Evolutionary conservation across 2,329 filamentous ascomycete species (phyloP), one percentile per base, ranked within the genome.

Genomic region (Microascus cirrosus): DNA sequence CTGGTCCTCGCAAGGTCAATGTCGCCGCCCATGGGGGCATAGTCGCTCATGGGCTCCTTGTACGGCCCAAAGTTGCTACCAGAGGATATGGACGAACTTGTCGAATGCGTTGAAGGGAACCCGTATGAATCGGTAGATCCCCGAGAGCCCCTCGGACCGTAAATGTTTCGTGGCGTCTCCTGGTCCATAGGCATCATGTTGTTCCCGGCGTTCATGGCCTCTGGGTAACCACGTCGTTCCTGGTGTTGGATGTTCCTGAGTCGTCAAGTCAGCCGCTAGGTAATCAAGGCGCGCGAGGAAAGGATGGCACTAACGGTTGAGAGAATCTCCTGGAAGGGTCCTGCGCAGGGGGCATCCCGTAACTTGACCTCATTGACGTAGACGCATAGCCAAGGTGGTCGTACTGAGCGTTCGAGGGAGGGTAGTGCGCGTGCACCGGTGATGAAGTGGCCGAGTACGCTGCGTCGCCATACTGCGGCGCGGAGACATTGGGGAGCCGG

Each of bases 101-200:
- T 84, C 2, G 90, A 94, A 68, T 94, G 88, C 20, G 86, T 81
- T 15, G 90, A 83, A 7, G 93, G 92, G 71, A 96, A 97, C 15
- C 90, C 90, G 68, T 96, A 96, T 1, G 91, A 91, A 67, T 96
- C 92, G 58, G 84, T 80, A 1, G 91, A 91, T 58, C 83, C 85
- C 62, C 90, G 81, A 59, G 82, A 80, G 59, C 85, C 74, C 61
- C 79, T 75, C 62, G 82, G 80, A 61, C 87, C 90, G 68, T 96
- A 96, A 65, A 96, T 90, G 69, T 93, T 94, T 61, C 92, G 80
- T 13, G 92, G 90, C 1, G 91, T 96, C 65, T 96, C 91, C 74
- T 96, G 91, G 80, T 90, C 95, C 81, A 97, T 89, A 42, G 91
- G 90, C 28, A 96, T 82, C 89, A 97, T 96, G 64, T 91, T 90